A percentile compares a stretch with the other conserved stretches of the same genome.
Conservation (phyloP, 768 basidiomycete genomes). For the Termitomyces sp. region DNA sequence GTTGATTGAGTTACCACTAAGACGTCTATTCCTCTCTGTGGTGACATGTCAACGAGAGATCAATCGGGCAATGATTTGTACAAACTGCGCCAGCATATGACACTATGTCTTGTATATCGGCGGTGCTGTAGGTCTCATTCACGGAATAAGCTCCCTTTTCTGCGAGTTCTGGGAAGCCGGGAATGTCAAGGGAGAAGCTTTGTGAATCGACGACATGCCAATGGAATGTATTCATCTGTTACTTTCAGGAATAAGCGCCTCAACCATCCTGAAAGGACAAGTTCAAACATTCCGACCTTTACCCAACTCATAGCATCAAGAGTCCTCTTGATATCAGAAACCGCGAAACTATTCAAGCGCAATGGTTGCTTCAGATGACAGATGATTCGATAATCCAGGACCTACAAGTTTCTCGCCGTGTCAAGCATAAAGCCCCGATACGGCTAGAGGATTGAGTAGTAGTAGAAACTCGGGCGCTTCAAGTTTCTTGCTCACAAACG, state of each 20-base stretch:
- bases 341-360: constrained; percentile 43
- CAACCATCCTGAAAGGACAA: constrained; percentile 42
- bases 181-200: constrained; percentile 64
- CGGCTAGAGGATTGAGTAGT: constrained; percentile 32
- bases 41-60: not conserved
- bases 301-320: constrained; percentile 75
- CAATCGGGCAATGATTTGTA: constrained; percentile 13
- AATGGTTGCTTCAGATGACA: not conserved
- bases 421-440: constrained; percentile 83
- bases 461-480: not conserved
- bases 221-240: constrained; percentile 64
- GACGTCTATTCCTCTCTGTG: constrained; percentile 67
- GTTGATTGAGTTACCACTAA: constrained; percentile 33
- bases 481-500: constrained; percentile 45
- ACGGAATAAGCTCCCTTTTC: constrained; percentile 65
- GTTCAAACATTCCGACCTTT: constrained; percentile 42
- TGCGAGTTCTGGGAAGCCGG: constrained; percentile 56
- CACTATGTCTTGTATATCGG: constrained; percentile 54
- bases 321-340: constrained; percentile 58
- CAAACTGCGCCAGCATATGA: constrained; percentile 61
- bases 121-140: constrained; percentile 41
- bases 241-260: constrained; percentile 1
- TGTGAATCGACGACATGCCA: constrained; percentile 84
- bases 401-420: constrained; percentile 71
- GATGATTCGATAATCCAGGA: constrained; percentile 2